These are phyloP conservation scores for Starmerella kuoi DNA, from an alignment of 805 yeast species.

Conservation along the genomic window DNA sequence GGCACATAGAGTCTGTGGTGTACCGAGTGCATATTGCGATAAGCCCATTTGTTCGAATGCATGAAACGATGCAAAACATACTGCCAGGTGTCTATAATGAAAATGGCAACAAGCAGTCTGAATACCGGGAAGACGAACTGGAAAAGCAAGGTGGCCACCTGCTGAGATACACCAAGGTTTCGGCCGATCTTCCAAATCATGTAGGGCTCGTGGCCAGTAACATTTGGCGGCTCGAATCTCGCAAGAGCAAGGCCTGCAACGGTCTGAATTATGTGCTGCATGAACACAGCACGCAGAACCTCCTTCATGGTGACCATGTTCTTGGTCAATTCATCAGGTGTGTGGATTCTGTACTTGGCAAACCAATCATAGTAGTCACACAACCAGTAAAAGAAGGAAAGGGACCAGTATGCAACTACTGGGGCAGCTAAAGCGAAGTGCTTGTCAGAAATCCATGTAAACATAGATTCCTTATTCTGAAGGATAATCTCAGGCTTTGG, in stretches of 20 bases:
- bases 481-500: conserved; percentile 13
- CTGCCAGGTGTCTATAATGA: conserved; percentile 89
- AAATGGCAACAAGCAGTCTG: conserved; percentile 51
- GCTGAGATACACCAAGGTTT: conserved; percentile 25
- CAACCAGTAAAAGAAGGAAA: conserved; percentile 59
- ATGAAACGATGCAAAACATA: conserved; percentile 76
- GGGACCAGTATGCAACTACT: conserved; percentile 70
- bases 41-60: conserved; percentile 70
- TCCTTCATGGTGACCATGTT: conserved; percentile 61
- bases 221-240: conserved; percentile 39
- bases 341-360: conserved; percentile 79
- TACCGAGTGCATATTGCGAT: conserved; percentile 77
- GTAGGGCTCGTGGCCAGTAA: conserved; percentile 40
- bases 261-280: conserved; percentile 79
- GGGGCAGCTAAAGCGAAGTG: conserved; percentile 62
- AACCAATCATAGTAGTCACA: conserved; percentile 65
- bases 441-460: conserved; percentile 59
- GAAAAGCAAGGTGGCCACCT: conserved; percentile 41
- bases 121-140: conserved; percentile 49
- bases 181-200: conserved; percentile 38
- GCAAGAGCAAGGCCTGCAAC: conserved; percentile 49
- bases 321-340: conserved; percentile 73
- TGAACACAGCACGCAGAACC: conserved; percentile 67
- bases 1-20: conserved; percentile 94
- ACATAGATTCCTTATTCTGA: conserved; percentile 29